Base-by-base conservation (phyloP, 352 stramenopile genomes). In the Globisporangium rhizosaccharum region DNA sequence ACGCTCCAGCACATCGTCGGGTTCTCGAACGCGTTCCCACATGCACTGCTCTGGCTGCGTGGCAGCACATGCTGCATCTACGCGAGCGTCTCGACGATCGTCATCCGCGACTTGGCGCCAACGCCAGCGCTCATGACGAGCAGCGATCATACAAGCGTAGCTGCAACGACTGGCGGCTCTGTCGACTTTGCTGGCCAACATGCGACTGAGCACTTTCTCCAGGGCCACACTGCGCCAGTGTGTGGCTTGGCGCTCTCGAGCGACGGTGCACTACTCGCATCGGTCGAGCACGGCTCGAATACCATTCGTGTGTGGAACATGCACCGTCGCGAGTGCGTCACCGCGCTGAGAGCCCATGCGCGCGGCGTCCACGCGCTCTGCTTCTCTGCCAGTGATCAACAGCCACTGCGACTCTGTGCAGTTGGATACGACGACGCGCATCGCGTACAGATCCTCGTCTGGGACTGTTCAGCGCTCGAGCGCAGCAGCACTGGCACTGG, bases 381-480 rank as follows among this genome's bases (percentile, higher is more conserved):
- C 15, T 91, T 91, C 53, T 83, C 75, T 10, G 52, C 61, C 8
- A 9, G n/a, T 25, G 28, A 66, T 10, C 45, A 63, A 20, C 62
- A 74, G 63, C 46, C 37, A 36, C 4, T 71, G 46, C 46, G 77
- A 10, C 66, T 92, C 0, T 92, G 81, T 28, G 70, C 58, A 39
- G 84, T 91, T 2, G 84, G 84, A 30, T 65, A 67, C 0, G 82
- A 93, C 52, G 79, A 82, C 26, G 76, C 73, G 15, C 76, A 73
- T 26, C 82, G 84, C 2, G 91, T 80, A 2, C 80, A 92, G 57
- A 73, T 96, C 23, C 72, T 79, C n/a, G 65, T 94, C 4, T 96
- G 79, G 79, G 78, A 92, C 57, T 82, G 81, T 10, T 75, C 69
- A 12, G 59, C 25, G 42, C 59, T 59, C 14, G 57, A 51, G 25